These are phyloP conservation scores for Penicillium freii DNA, from an alignment of 2,329 filamentous ascomycete genomes.

Conservation along the genomic window DNA sequence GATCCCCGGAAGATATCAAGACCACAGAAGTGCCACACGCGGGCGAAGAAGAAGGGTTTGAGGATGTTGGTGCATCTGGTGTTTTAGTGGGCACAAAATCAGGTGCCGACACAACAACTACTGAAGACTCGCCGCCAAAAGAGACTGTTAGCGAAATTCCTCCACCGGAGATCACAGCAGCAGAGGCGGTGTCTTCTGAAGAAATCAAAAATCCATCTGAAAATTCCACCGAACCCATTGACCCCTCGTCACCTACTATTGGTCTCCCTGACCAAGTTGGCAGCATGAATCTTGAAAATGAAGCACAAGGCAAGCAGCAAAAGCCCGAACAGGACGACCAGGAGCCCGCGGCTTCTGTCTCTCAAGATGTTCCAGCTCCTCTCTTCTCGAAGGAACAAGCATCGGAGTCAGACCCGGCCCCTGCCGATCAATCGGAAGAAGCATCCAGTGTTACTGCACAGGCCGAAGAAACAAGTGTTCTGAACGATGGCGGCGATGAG, in stretches of 20 bases:
- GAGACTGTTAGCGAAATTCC: background rate
- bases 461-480: slow-evolving; percentile 20
- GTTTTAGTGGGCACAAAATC: slow-evolving; percentile 72
- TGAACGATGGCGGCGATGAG: slow-evolving; percentile 21
- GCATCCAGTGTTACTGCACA: slow-evolving; percentile 13
- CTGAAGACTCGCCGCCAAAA: background rate
- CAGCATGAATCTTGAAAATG: slow-evolving; percentile 55
- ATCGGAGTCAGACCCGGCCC: slow-evolving; percentile 20
- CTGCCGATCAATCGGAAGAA: slow-evolving; percentile 21
- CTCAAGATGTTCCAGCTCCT: slow-evolving; percentile 68
- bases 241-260: slow-evolving; percentile 50
- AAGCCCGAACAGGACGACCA: slow-evolving; percentile 4
- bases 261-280: slow-evolving; percentile 56
- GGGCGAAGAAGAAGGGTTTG: slow-evolving; percentile 87
- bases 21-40: slow-evolving; percentile 75
- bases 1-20: slow-evolving; percentile 64
- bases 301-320: slow-evolving; percentile 12
- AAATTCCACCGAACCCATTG: slow-evolving; percentile 25
- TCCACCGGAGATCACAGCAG: background rate
- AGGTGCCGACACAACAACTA: slow-evolving; percentile 51
- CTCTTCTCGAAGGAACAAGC: slow-evolving; percentile 53
- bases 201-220: slow-evolving; percentile 17
- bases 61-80: slow-evolving; percentile 72
- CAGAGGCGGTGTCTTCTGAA: background rate
- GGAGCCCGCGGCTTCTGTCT: slow-evolving; percentile 50